These are phyloP conservation scores for Prototheca cutis DNA, from an alignment of 163 green algal genomes.

Conservation along the genomic window DNA sequence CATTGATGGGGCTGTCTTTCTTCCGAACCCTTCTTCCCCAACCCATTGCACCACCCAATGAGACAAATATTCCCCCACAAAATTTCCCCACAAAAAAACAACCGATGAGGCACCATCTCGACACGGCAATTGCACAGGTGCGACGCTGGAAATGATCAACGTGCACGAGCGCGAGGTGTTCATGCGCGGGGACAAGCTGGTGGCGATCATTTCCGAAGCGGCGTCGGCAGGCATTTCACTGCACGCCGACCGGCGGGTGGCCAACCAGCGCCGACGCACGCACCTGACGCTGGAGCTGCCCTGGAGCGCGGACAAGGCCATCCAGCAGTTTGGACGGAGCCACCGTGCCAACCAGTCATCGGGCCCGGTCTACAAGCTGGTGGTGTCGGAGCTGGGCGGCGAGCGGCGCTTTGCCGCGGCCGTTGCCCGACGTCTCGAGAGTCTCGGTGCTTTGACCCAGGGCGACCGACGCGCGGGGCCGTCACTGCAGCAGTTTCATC, in stretches of 20 bases:
- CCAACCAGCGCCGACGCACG: conserved; percentile 62
- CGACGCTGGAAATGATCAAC: conserved; percentile 56
- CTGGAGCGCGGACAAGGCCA: conserved; percentile 75
- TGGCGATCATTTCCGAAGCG: conserved; percentile 88
- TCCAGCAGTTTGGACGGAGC: conserved; percentile 86
- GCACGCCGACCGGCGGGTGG: conserved; percentile 29
- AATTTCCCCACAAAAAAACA: no score
- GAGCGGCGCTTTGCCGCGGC: conserved; percentile 81
- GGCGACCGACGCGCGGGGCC: conserved; percentile 70
- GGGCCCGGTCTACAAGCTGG: conserved; percentile 61
- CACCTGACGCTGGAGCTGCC: conserved; percentile 89
- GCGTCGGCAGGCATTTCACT: conserved; percentile 53
- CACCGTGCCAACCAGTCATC: conserved; percentile 76
- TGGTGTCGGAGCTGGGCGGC: conserved; percentile 61
- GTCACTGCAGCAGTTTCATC: conserved; percentile 57
- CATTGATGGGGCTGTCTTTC: no score
- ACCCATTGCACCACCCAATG: no score
- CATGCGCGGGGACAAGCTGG: conserved; percentile 56
- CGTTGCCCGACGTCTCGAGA: conserved; percentile 76
- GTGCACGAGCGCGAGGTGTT: conserved; percentile 46
- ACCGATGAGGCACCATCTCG: no score
- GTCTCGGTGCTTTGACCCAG: conserved; percentile 75
- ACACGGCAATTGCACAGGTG: no score
- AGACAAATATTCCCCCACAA: no score
- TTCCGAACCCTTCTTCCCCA: no score